Evolutionary conservation across 164 flowering plant species (phyloP).

Genomic region (Berberis thunbergii): DNA sequence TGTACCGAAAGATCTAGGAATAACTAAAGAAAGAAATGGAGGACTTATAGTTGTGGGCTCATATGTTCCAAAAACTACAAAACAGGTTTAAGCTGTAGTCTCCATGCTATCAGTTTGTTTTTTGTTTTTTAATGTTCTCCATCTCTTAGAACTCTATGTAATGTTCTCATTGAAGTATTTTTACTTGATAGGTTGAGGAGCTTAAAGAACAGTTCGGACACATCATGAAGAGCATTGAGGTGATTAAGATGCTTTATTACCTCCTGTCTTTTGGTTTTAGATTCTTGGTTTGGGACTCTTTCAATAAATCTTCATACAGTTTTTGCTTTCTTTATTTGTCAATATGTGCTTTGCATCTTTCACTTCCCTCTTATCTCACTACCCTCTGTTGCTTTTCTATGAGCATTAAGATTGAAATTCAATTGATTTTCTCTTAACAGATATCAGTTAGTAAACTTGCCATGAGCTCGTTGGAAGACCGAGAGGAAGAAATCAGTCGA

Average conservation of each 20-base stretch:
- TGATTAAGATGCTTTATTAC: conserved; percentile 16
- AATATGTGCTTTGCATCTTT: neutral
- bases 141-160: neutral
- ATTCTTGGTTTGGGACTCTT: neutral
- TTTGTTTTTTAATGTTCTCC: neutral
- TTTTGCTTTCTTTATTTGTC: neutral
- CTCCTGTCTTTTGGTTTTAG: neutral
- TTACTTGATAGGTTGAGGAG: conserved; percentile 60
- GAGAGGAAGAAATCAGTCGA: conserved; percentile 69
- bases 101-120: neutral
- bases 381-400: neutral
- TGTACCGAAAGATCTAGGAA: conserved; percentile 64
- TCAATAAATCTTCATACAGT: neutral
- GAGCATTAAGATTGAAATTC: neutral
- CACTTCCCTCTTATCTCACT: neutral
- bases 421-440: conserved; percentile 25
- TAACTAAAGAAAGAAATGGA: conserved; percentile 50
- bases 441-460: conserved; percentile 85
- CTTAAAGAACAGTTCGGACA: conserved; percentile 51
- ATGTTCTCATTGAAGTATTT: conserved; percentile 1
- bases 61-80: conserved; percentile 96
- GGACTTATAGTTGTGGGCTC: conserved; percentile 94
- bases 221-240: conserved; percentile 61
- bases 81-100: conserved; percentile 50
- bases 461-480: conserved; percentile 64